Conservation (phyloP, 495 filamentous ascomycete genomes). For the Penicillium atrosanguineum region DNA sequence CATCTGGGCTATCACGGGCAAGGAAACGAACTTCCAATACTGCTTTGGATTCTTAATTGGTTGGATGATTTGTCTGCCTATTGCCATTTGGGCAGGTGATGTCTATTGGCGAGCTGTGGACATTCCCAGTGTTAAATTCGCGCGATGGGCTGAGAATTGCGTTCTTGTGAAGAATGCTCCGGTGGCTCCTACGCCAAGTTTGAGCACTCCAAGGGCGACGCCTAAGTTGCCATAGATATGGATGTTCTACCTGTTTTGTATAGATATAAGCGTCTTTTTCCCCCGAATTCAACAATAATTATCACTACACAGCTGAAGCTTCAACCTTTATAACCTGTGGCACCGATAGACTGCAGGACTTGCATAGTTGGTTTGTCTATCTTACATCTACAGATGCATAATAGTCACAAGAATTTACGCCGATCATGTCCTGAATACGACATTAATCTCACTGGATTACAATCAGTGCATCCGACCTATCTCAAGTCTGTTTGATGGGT, state of each 20-base stretch:
- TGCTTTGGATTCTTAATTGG: conserved; percentile 51
- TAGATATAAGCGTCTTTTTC: neutral
- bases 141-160: conserved; percentile 50
- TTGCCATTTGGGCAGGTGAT: conserved; percentile 58
- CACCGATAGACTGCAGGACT: no score
- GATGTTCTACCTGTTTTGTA: neutral
- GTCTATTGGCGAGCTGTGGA: conserved; percentile 59
- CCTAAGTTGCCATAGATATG: conserved; percentile 1
- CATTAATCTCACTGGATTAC: no score
- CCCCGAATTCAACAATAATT: no score
- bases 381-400: no score
- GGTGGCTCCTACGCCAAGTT: conserved; percentile 3
- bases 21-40: conserved; percentile 50
- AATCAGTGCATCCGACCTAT: no score
- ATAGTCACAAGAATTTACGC: no score
- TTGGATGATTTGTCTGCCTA: conserved; percentile 46
- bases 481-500: no score
- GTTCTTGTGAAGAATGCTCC: conserved; percentile 17
- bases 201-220: conserved; percentile 7
- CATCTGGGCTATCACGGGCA: conserved; percentile 53
- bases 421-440: no score
- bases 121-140: conserved; percentile 54
- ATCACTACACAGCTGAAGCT: no score
- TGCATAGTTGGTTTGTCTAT: no score
- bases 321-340: no score